Evolutionary conservation across 2,329 filamentous ascomycete species (phyloP), one percentile per base, ranked within the genome.

Genomic region (Aspergillus sp.): DNA sequence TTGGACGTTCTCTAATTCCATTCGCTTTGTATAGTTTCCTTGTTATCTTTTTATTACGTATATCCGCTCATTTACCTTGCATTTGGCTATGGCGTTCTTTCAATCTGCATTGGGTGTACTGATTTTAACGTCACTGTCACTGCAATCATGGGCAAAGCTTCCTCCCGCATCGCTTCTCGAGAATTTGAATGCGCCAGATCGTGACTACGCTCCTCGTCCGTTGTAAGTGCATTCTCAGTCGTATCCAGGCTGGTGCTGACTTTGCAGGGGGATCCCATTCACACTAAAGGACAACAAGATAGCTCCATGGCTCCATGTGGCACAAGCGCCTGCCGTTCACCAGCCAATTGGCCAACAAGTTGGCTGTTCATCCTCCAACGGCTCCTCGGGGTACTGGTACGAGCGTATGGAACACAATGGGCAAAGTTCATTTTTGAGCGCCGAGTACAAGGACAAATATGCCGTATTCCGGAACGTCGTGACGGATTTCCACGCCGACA

Each of bases 401-500:
- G 65, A 65, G 30, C 52, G 55, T n/a, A 64, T 66, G 38, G 54
- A 53, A 16, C 65, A 68, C 36, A 59, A 66, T 47, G 65, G 62
- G 4, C 45, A 66, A 35, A 66, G 65, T 1, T 67, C 65, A 1
- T 68, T 63, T 42, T 45, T 67, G 53, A 46, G 50, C 8, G 51
- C 55, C 0, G 43, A 54, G 1, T 59, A 62, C 22, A 70, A 67
- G 32, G 49, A 56, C 40, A 62, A 61, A 26, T 72, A 71, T 52
- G 59, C 54, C 4, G 68, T 72, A n/a, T 69, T 71, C 33, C 66
- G 68, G 5, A 70, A 72, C 45, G 67, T 69, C 3, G 68, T 72
- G 14, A 60, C 59, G 3, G 65, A 70, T 40, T 70, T 62, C 50
- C 58, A 58, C 4, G 69, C 70, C 4, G 66, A 69, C 38, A 67